These are phyloP conservation scores for Alloascoidea africana DNA, from an alignment of 805 yeast genomes.

Conservation along the genomic window DNA sequence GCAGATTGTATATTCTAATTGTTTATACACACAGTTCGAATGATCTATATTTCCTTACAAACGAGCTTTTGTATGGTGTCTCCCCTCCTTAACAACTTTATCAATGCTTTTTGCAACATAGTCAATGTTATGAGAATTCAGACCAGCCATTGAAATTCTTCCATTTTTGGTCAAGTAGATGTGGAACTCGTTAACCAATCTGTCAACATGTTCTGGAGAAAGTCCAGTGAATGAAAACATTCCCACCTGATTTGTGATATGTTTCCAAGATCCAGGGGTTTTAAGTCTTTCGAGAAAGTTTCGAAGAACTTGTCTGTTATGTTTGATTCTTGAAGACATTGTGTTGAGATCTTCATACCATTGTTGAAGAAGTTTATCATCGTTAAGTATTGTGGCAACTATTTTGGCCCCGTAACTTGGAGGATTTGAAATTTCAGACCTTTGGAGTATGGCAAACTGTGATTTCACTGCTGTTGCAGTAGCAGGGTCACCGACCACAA, in stretches of 20 bases:
- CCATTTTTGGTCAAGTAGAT: slow-evolving; percentile 60
- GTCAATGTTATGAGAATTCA: slow-evolving; percentile 51
- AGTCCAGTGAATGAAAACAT: slow-evolving; percentile 78
- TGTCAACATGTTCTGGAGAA: slow-evolving; percentile 44
- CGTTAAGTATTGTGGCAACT: slow-evolving; percentile 45
- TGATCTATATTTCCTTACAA: too few species aligned
- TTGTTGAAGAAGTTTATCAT: slow-evolving; percentile 40
- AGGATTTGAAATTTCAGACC: slow-evolving; percentile 67
- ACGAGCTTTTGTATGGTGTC: too few species aligned
- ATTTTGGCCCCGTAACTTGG: slow-evolving; percentile 77
- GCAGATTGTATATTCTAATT: too few species aligned
- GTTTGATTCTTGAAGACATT: slow-evolving; percentile 61
- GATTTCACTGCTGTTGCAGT: slow-evolving; percentile 40
- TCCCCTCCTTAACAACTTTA: slow-evolving; percentile 46
- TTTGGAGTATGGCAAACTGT: slow-evolving; percentile 46
- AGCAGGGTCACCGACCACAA: slow-evolving; percentile 24
- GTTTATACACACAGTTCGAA: too few species aligned
- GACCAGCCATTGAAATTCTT: slow-evolving; percentile 70
- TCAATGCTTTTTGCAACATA: slow-evolving; percentile 57
- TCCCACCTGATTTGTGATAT: slow-evolving; percentile 60
- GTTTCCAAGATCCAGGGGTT: slow-evolving; percentile 77
- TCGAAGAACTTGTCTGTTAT: too few species aligned
- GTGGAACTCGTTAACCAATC: slow-evolving; percentile 50
- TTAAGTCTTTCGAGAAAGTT: slow-evolving; percentile 31
- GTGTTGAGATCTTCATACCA: slow-evolving; percentile 64